Conservation (phyloP, 306 rosid species). For the Sicyos edulis region DNA sequence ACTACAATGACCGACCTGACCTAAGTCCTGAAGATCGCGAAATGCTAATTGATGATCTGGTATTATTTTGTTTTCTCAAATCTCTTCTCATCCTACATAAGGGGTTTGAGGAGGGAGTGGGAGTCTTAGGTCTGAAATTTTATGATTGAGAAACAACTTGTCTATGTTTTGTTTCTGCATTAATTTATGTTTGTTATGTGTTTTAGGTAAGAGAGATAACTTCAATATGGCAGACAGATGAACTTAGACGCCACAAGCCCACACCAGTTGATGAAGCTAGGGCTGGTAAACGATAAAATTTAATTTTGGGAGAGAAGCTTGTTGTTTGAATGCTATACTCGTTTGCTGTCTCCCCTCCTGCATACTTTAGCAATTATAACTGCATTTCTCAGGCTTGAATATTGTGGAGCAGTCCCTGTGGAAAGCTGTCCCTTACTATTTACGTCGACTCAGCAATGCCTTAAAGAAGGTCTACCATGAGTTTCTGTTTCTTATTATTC, state of each 20-base stretch:
- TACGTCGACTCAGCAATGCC: conserved; percentile 90
- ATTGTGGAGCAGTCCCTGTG: conserved; percentile 97
- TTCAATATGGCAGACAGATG: conserved; percentile 97
- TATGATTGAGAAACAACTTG: neutral
- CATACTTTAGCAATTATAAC: conserved; percentile 13
- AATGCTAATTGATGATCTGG: conserved; percentile 90
- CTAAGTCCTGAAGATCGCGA: conserved; percentile 73
- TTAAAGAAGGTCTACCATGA: conserved; percentile 63
- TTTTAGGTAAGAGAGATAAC: conserved; percentile 90
- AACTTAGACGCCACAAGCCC: conserved; percentile 84
- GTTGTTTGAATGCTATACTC: conserved; percentile 10
- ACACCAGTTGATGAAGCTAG: conserved; percentile 97
- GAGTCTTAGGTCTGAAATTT: conserved; percentile 1
- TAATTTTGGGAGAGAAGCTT: conserved; percentile 21
- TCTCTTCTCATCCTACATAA: conserved; percentile 19
- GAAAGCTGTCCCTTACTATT: conserved; percentile 95
- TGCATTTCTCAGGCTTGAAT: conserved; percentile 53
- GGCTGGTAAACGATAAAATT: conserved; percentile 52
- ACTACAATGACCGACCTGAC: conserved; percentile 78
- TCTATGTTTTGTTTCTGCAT: conserved; percentile 19
- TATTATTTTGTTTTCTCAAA: conserved; percentile 32
- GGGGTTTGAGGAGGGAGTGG: neutral
- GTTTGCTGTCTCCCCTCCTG: conserved; percentile 5
- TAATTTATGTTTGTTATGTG: conserved; percentile 16
- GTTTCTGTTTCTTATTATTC: conserved; percentile 25